Base-by-base conservation (phyloP, 495 filamentous ascomycete species). In the Xylaria curta region DNA sequence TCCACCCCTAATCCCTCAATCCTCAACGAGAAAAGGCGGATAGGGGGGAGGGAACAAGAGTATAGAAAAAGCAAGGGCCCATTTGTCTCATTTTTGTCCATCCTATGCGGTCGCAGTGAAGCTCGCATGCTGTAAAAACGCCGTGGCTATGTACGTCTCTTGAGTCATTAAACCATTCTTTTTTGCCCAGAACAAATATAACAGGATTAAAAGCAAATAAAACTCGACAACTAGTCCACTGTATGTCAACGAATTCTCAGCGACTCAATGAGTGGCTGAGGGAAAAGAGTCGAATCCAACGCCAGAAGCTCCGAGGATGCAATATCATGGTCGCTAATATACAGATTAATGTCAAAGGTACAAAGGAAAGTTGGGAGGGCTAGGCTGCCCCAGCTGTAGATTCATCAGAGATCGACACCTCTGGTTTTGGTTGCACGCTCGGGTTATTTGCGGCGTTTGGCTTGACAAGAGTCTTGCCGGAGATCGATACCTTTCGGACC, bases 401-500 rank as follows among this genome's bases (percentile, higher is more conserved):
- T 72, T 67, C 42, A 19, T 68, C 72, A 61, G 60, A 54, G 70
- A 79, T 78, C 51, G 73, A 70, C 15, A 71, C 21, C 59, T 72
- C 78, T 13, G 78, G 80, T 58, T 73, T 70, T 33, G 82, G 82
- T 31, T 68, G 61, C 19, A 79, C 47, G 8, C 75, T 65, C 46
- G 83, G 84, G 60, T 85, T 80, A 65, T 84, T 82, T 3, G 85
- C 86, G 5, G 86, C 80, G 73, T 86, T 86, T 12, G 82, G 79
- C 70, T 86, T 85, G 61, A 89, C 85, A 0, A 76, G 79, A 6
- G 82, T 84, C 75, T 85, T 85, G 15, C 86, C 86, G 9, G 81
- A 81, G 33, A 89, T 85, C 13, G 81, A 80, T 28, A 85, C 82
- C 28, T 82, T 89, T 72, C 90, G 84, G 61, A 89, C 84, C 49